These are phyloP conservation scores for Escallonia rubra DNA, from an alignment of 129 eudicot genomes.

Conservation along the genomic window DNA sequence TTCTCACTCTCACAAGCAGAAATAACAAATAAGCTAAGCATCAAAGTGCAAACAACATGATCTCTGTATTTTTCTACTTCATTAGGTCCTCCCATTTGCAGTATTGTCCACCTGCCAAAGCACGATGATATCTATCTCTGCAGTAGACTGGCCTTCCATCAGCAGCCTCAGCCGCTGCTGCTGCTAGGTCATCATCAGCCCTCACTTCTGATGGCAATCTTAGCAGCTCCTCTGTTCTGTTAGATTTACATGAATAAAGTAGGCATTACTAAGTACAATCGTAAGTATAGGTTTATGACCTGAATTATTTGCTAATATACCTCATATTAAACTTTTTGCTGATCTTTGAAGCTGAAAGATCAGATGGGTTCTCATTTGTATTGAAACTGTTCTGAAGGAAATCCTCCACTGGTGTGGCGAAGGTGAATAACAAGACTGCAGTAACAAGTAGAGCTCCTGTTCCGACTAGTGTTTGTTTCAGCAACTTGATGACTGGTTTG, in stretches of 20 bases:
- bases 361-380: constrained; percentile 28
- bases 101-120: constrained; percentile 95
- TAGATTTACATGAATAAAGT: background rate
- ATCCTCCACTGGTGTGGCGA: constrained; percentile 89
- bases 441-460: constrained; percentile 87
- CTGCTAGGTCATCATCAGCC: constrained; percentile 82
- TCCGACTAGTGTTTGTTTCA: constrained; percentile 95
- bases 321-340: constrained; percentile 48
- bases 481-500: constrained; percentile 91
- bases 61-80: constrained; percentile 19
- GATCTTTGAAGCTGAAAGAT: constrained; percentile 37
- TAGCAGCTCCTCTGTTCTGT: constrained; percentile 78
- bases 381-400: constrained; percentile 51
- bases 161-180: constrained; percentile 97
- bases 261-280: background rate
- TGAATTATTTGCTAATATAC: constrained; percentile 19
- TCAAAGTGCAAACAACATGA: background rate
- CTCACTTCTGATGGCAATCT: constrained; percentile 72
- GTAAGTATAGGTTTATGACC: background rate
- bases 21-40: constrained; percentile 1
- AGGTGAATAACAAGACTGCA: constrained; percentile 67
- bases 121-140: constrained; percentile 94
- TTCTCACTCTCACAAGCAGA: constrained; percentile 13
- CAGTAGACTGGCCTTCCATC: constrained; percentile 98
- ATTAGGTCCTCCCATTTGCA: constrained; percentile 96